phyloP scores from a whole-genome alignment of 2,329 filamentous ascomycete genomes.

The Aspergillus neotritici region DNA sequence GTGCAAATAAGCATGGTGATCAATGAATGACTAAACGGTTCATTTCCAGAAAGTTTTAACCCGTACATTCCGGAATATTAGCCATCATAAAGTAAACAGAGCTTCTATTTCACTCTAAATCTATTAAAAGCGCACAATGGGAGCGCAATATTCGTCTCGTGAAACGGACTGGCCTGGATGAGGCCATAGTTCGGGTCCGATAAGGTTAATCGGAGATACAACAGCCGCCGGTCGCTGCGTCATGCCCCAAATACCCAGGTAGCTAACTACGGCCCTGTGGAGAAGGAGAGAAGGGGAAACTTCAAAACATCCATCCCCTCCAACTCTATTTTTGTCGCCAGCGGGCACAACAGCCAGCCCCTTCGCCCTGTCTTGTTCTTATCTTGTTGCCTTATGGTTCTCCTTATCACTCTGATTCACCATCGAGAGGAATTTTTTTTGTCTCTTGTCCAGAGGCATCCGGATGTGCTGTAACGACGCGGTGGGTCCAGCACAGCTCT shows the following conservation, averaged over 20 bases:
- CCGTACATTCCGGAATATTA: no score
- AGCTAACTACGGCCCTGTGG: slow-evolving; percentile 21
- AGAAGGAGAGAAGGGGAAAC: slow-evolving; percentile 32
- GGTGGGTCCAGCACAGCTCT: no score
- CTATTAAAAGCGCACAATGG: not conserved
- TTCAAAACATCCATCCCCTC: slow-evolving; percentile 29
- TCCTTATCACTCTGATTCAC: not conserved
- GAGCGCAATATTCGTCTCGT: slow-evolving; percentile 2
- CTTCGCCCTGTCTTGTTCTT: not conserved
- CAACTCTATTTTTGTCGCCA: slow-evolving; percentile 7
- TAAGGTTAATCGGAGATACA: slow-evolving; percentile 33
- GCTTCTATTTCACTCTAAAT: no score
- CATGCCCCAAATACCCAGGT: slow-evolving; percentile 27
- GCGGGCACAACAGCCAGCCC: slow-evolving; percentile 11
- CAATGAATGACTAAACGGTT: no score
- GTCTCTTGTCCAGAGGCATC: no score
- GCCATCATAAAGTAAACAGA: not conserved
- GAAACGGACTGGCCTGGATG: not conserved
- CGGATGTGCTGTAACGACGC: no score
- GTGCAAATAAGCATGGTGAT: no score
- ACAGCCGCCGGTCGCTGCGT: slow-evolving; percentile 29
- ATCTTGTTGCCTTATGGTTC: not conserved
- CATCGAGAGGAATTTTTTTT: not conserved
- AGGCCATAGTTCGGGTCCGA: slow-evolving; percentile 3
- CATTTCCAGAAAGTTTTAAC: no score